Conservation (phyloP, 805 yeast species). For the Yarrowia osloensis region DNA sequence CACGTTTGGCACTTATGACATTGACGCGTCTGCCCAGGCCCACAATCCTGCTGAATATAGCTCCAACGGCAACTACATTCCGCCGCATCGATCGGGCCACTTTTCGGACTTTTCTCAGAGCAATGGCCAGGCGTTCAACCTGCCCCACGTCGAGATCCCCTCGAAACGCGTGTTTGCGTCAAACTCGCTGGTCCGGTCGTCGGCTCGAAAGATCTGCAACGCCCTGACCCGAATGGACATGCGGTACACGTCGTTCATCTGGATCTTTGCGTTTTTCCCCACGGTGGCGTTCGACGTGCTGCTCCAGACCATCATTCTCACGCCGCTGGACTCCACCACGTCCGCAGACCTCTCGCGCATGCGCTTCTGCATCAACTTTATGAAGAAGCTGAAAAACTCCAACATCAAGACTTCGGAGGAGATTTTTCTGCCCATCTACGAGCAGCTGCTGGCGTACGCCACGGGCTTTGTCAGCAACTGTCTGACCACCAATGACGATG, state of each 20-base stretch:
- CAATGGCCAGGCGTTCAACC: background rate
- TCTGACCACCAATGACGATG: background rate
- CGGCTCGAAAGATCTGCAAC: conserved; percentile 7
- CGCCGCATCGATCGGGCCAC: background rate
- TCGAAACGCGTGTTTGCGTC: conserved; percentile 15
- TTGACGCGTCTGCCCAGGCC: background rate
- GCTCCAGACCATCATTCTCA: background rate
- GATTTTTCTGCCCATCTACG: conserved; percentile 5
- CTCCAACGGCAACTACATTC: background rate
- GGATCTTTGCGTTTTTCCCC: conserved; percentile 22
- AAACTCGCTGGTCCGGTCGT: background rate
- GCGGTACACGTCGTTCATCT: conserved; percentile 12
- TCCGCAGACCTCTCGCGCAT: conserved; percentile 1
- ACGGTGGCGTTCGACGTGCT: background rate
- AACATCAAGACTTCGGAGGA: background rate
- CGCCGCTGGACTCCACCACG: background rate
- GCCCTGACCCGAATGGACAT: conserved; percentile 3
- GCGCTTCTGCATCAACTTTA: background rate
- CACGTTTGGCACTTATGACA: background rate
- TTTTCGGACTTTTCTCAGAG: background rate
- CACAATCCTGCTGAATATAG: background rate
- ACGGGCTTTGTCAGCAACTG: conserved; percentile 11
- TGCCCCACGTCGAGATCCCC: background rate
- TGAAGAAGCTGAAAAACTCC: background rate
- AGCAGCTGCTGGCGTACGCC: conserved; percentile 14